Evolutionary conservation across 148 eudicot species (phyloP).

Genomic region (Gaultheria prostrata): DNA sequence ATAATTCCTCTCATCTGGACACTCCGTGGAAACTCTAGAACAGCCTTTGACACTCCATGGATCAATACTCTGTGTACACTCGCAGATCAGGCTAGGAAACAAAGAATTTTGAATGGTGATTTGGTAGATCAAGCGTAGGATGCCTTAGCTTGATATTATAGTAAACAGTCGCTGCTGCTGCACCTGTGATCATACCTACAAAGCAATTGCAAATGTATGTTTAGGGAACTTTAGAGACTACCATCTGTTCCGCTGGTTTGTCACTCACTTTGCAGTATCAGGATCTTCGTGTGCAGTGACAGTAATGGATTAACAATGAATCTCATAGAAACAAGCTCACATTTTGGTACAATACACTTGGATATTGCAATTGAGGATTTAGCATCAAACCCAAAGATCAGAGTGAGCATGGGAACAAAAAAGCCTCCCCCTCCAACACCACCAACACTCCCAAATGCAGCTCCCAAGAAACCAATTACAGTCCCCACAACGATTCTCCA

Average conservation of each 20-base stretch:
- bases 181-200: constrained; percentile 96
- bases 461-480: constrained; percentile 78
- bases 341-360: constrained; percentile 34
- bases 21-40: background rate
- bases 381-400: constrained; percentile 82
- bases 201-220: no score
- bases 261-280: background rate
- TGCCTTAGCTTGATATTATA: constrained; percentile 82
- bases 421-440: constrained; percentile 99
- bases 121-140: constrained; percentile 89
- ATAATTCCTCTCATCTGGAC: background rate
- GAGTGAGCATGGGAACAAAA: constrained; percentile 89
- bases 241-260: background rate
- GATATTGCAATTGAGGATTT: constrained; percentile 94
- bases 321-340: background rate
- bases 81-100: background rate
- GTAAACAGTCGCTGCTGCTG: constrained; percentile 73
- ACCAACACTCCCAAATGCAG: constrained; percentile 97
- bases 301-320: background rate
- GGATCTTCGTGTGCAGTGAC: background rate
- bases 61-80: background rate
- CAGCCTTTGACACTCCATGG: background rate
- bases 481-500: constrained; percentile 75
- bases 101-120: background rate
- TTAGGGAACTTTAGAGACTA: background rate